Evolutionary conservation across 164 flowering plant species (phyloP), one percentile per base, ranked within the genome.

Genomic region (Pachysandra terminalis): DNA sequence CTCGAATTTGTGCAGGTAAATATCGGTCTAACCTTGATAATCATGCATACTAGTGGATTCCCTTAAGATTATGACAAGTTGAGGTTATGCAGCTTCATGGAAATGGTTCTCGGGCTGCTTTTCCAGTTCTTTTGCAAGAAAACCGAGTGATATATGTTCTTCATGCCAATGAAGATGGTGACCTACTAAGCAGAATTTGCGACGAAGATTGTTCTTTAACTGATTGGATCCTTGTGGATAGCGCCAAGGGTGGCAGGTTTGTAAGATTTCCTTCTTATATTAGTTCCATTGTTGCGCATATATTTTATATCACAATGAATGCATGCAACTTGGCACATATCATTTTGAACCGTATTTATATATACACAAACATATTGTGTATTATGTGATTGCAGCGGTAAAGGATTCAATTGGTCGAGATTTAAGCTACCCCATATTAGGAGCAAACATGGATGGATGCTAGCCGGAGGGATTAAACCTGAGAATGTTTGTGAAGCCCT

Each of bases 201-300:
- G 79, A 84, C n/a, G 90, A 87, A 70, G 93, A 91, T 26, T 79
- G 86, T 73, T 72, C 91, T 75, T 52, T 74, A 24, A 89, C 81
- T 56, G 98, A 91, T 71, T 91, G 97, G 97, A 66, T 94, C 75
- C 85, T 94, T 32, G 90, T 94, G 52, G 98, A 91, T 69, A 90
- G 97, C 72, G 90, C 90, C 55, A 79, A 68, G 55, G 97, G 97
- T 73, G 97, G 98, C 72, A 91, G 97, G 98, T 91, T 27, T 68
- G 77, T 55, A 68, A 49, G 19, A 62, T 35, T 72, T 71, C 27
- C 64, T 28, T 72, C 40, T 32, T 35, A 51, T 69, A 49, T 27
- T 52, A 13, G 55, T 59, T 56, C 13, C 55, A 23, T 53, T 59
- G 23, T 32, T 27, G 8, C 52, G 35, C 53, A 26, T 23, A n/a